Evolutionary conservation across 129 eudicot species (phyloP).

Genomic region (Ambrosia artemisiifolia): DNA sequence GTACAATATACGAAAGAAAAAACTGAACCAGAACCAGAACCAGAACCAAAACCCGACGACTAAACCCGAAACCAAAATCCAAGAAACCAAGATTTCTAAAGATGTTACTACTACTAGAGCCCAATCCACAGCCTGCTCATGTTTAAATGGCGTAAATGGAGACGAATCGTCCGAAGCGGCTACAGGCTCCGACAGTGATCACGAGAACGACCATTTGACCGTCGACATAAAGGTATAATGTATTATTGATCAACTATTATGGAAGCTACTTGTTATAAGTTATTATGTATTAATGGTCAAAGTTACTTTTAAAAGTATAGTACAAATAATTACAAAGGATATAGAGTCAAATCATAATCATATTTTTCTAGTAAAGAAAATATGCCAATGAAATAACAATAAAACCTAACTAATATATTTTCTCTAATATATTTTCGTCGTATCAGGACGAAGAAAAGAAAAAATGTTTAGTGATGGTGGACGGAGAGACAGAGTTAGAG

Average conservation of each 20-base stretch:
- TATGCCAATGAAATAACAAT: too few species aligned
- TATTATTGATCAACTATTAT: too few species aligned
- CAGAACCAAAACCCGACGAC: background rate
- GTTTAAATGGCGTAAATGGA: constrained; percentile 34
- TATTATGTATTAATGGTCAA: too few species aligned
- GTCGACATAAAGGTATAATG: background rate
- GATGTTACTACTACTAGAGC: background rate
- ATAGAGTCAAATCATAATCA: too few species aligned
- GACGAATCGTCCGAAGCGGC: constrained; percentile 59
- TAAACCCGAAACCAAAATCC: constrained; percentile 14
- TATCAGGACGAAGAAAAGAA: constrained; percentile 9
- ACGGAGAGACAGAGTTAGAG: constrained; percentile 85
- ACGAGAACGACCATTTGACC: background rate
- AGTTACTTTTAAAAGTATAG: too few species aligned
- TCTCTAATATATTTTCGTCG: too few species aligned
- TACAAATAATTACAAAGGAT: too few species aligned
- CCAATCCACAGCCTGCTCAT: constrained; percentile 42
- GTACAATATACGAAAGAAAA: constrained; percentile 48
- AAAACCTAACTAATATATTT: too few species aligned
- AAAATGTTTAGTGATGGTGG: constrained; percentile 68
- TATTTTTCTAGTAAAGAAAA: too few species aligned
- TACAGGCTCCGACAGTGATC: constrained; percentile 55
- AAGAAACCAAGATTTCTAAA: constrained; percentile 18
- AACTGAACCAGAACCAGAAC: constrained; percentile 2
- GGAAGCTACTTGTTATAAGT: too few species aligned